Evolutionary conservation across 345 rosid genomes (phyloP).

Genomic region (Moricandia arvensis): DNA sequence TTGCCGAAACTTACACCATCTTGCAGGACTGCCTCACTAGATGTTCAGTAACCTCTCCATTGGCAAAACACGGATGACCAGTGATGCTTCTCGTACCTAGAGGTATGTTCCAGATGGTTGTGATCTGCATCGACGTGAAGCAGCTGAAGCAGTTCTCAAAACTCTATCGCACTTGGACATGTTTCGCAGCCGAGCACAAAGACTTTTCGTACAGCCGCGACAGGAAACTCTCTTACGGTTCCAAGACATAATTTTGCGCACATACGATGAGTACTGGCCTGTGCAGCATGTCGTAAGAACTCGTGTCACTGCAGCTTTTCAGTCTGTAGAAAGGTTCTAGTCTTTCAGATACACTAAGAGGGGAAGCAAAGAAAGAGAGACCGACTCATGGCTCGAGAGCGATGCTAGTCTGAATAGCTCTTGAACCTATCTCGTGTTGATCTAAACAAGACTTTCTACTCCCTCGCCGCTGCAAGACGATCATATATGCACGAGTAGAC

Average conservation of each 20-base stretch:
- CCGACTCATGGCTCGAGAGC: slow-evolving; percentile 1
- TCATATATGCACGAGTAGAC: slow-evolving; percentile 42
- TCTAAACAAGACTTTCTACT: slow-evolving; percentile 29
- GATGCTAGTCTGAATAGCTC: background rate
- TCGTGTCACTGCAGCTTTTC: slow-evolving; percentile 7
- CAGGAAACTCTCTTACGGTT: slow-evolving; percentile 19
- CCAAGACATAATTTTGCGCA: slow-evolving; percentile 28
- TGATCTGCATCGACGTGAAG: slow-evolving; percentile 49
- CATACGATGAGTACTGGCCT: slow-evolving; percentile 36
- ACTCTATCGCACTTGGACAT: slow-evolving; percentile 54
- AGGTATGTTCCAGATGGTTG: background rate
- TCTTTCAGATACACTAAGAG: slow-evolving; percentile 16
- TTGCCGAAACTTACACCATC: slow-evolving; percentile 53
- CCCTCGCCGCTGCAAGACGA: slow-evolving; percentile 21
- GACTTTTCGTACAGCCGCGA: background rate
- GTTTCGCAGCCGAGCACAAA: slow-evolving; percentile 47
- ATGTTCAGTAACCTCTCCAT: slow-evolving; percentile 58
- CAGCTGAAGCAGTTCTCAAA: slow-evolving; percentile 63
- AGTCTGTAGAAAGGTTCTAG: slow-evolving; percentile 7
- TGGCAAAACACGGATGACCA: slow-evolving; percentile 32
- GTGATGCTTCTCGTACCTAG: background rate
- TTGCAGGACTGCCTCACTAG: slow-evolving; percentile 53
- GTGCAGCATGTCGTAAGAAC: slow-evolving; percentile 33
- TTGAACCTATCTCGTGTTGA: slow-evolving; percentile 15
- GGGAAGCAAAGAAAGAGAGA: too few relatives aligned